phyloP scores from a whole-genome alignment of 306 rosid genomes.

The Castanospermum australe region DNA sequence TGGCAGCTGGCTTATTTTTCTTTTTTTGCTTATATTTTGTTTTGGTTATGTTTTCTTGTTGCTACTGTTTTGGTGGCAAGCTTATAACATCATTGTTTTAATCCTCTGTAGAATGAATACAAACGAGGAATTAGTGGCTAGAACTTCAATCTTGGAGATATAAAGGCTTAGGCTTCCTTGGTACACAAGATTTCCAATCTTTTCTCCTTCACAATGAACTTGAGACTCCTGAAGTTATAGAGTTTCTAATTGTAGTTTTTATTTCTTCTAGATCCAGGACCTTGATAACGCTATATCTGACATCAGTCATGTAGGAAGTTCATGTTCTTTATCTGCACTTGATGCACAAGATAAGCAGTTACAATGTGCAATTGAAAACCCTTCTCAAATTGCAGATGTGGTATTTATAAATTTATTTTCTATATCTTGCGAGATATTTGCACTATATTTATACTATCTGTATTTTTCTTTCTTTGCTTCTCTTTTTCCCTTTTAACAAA shows the following conservation, averaged over 20 bases:
- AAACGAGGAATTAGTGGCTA: slow-evolving; percentile 94
- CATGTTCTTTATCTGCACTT: slow-evolving; percentile 49
- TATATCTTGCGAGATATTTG: background rate
- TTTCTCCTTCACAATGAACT: background rate
- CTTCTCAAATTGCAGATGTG: slow-evolving; percentile 40
- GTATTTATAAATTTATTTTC: slow-evolving; percentile 35
- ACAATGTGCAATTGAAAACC: slow-evolving; percentile 35
- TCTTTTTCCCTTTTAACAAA: slow-evolving; percentile 7
- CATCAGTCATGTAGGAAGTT: slow-evolving; percentile 48
- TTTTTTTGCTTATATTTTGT: background rate
- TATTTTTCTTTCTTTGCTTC: background rate
- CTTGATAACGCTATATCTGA: slow-evolving; percentile 64
- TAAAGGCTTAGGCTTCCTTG: slow-evolving; percentile 90
- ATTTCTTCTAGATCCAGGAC: slow-evolving; percentile 63
- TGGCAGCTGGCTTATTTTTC: background rate
- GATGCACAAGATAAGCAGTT: slow-evolving; percentile 55
- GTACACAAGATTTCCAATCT: slow-evolving; percentile 41
- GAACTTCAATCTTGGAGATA: slow-evolving; percentile 87
- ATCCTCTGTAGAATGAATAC: slow-evolving; percentile 66
- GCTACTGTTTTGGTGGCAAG: background rate
- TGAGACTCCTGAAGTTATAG: slow-evolving; percentile 12
- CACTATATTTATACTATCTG: background rate
- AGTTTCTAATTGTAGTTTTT: slow-evolving; percentile 25
- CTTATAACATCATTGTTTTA: slow-evolving; percentile 1
- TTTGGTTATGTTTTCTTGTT: background rate